Conservation (phyloP, 345 rosid species). For the Euphorbia pulcherrima region DNA sequence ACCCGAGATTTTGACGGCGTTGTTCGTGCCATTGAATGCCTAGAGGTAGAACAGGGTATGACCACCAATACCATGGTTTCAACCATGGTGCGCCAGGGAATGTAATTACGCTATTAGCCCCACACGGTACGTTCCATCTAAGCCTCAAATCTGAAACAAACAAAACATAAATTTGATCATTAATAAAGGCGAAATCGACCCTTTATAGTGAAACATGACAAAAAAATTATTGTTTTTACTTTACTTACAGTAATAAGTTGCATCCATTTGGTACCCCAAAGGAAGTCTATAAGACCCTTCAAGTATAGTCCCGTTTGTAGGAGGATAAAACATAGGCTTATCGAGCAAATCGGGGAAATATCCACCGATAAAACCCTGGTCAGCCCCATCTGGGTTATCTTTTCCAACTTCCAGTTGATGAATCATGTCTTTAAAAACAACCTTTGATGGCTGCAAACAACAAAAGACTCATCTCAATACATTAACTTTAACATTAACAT, state of each 20-base stretch:
- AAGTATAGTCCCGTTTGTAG: conserved; percentile 47
- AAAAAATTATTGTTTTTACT: no score
- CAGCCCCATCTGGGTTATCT: conserved; percentile 89
- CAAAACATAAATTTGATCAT: background rate
- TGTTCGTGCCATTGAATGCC: conserved; percentile 81
- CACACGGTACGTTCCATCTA: conserved; percentile 89
- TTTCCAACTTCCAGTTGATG: conserved; percentile 56
- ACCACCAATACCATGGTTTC: conserved; percentile 99
- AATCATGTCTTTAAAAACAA: conserved; percentile 70
- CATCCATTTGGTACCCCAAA: conserved; percentile 98
- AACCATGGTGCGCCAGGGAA: conserved; percentile 93
- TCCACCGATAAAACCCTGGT: conserved; percentile 88
- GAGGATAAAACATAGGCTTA: conserved; percentile 69
- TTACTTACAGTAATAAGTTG: conserved; percentile 77
- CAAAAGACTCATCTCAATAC: background rate
- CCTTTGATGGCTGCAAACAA: conserved; percentile 60
- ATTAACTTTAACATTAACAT: background rate
- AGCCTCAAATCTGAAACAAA: conserved; percentile 62
- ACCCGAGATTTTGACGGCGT: conserved; percentile 75
- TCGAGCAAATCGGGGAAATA: conserved; percentile 83
- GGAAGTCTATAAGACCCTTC: conserved; percentile 82
- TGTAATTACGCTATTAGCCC: conserved; percentile 89
- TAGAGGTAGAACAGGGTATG: conserved; percentile 92
- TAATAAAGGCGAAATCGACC: background rate
- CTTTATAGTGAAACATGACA: no score